Base-by-base conservation (phyloP, 176 grass and related monocot genomes). In the Themeda triandra region DNA sequence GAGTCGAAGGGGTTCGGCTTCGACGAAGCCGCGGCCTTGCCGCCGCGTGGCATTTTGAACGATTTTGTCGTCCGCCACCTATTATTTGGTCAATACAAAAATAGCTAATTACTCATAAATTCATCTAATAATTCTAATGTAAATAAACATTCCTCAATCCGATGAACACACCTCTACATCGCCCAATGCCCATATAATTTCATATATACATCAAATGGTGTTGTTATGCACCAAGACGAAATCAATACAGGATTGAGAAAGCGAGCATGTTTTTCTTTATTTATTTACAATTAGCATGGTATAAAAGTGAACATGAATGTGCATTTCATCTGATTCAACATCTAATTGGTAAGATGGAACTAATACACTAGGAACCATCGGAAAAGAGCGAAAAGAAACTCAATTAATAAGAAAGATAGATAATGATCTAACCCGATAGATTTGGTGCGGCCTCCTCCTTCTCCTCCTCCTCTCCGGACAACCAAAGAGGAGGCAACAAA, bases 1-100 rank as follows among this genome's bases (percentile, higher is more conserved):
- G 85, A 91, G 80, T 90, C 89, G 31, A 87, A 80, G 63, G 84
- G 84, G 51, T 76, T 60, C 63, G 69, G 69, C 80, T 84, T 87
- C n/a, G 84, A 90, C 0, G 84, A 90, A 42, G 54, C 67, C 46
- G 79, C 79, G 37, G 83, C 6, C 85, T 91, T 90, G 66, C 13
- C 75, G 74, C 84, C 85, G 18, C 63, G 69, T 42, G 89, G 85
- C 89, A 91, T 91, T 48, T 83, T 82, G 41, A 58, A n/a, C n/a
- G n/a, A n/a, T 23, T 8, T 28, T 24, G 59, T 29, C 62, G 60
- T 6, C 62, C 60, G 28, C 63, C 2, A 27, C 58, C 58, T 58
- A 10, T 2, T 7, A 3, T 2, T 54, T 58, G 53, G 51, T 23
- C 19, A 53, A 7, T 53, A 8, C 18, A 53, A 8, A 19, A 53